phyloP scores from a whole-genome alignment of 106 monocot species.

The Platanthera zijinensis region DNA sequence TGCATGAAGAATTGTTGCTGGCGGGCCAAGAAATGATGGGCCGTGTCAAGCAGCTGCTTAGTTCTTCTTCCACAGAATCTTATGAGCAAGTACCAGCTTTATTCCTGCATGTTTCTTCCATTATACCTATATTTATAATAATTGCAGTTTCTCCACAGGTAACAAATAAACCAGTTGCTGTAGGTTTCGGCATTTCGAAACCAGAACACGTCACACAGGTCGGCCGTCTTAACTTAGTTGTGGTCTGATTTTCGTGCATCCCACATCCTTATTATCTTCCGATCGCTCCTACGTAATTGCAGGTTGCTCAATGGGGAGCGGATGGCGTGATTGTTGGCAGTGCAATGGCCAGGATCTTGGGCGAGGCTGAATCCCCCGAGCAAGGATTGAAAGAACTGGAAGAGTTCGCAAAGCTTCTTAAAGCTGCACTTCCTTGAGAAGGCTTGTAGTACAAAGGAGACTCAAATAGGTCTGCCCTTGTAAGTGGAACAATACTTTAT shows the following conservation, averaged over 20 bases:
- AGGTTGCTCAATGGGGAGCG: constrained; percentile 73
- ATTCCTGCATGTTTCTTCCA: no score
- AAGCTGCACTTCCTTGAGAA: constrained; percentile 39
- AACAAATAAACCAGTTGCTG: constrained; percentile 49
- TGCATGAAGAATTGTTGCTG: no score
- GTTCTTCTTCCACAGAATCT: no score
- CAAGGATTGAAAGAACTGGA: constrained; percentile 60
- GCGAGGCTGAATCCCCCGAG: constrained; percentile 42
- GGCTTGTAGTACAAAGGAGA: neutral
- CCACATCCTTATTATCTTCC: neutral
- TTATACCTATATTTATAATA: neutral
- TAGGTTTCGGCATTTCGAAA: constrained; percentile 55
- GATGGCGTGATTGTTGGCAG: constrained; percentile 73
- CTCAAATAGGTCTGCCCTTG: no score
- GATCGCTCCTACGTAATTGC: neutral
- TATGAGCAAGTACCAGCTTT: no score
- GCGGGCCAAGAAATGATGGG: no score
- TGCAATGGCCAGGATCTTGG: constrained; percentile 51
- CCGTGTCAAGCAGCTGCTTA: no score
- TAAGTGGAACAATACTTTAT: no score
- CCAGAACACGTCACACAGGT: constrained; percentile 62
- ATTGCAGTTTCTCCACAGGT: constrained; percentile 14
- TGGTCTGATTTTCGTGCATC: neutral
- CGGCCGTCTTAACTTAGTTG: neutral
- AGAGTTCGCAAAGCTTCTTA: constrained; percentile 35